Evolutionary conservation across 345 rosid species (phyloP).

Genomic region (Rhodamnia argentea): DNA sequence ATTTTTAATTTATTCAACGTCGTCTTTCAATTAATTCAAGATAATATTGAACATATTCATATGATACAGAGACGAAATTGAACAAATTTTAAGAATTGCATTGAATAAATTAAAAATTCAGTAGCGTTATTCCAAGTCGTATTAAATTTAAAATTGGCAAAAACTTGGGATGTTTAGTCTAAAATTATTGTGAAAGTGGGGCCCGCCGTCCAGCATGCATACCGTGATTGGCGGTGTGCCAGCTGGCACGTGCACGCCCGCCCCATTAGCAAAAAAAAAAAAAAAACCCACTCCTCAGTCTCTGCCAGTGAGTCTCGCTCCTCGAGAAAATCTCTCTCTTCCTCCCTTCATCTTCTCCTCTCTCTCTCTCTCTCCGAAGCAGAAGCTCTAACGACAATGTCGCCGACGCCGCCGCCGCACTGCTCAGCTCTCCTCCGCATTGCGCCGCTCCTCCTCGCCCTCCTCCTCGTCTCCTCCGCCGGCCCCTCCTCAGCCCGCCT

Average conservation of each 20-base stretch:
- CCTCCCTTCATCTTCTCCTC: not conserved
- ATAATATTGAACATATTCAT: no score
- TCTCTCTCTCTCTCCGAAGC: not conserved
- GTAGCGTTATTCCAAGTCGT: no score
- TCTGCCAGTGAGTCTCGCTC: not conserved
- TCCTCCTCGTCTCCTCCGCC: constrained; percentile 5
- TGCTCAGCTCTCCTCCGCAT: not conserved
- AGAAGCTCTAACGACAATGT: constrained; percentile 4
- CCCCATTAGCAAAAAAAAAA: not conserved
- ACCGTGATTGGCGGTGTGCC: constrained; percentile 32
- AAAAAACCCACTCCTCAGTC: not conserved
- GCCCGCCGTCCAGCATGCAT: not conserved
- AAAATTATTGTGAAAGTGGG: not conserved
- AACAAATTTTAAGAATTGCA: no score
- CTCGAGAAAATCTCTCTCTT: no score
- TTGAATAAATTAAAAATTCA: no score
- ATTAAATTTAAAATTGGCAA: no score
- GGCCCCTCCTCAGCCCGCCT: constrained; percentile 24
- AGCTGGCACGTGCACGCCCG: not conserved
- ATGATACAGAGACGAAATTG: no score
- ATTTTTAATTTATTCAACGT: no score
- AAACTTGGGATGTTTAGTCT: no score
- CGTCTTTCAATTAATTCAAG: no score
- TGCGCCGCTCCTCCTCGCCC: constrained; percentile 5
- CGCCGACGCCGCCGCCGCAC: constrained; percentile 6